phyloP scores from a whole-genome alignment of 2,329 filamentous ascomycete genomes.

The Sphaerulina vaccinii region DNA sequence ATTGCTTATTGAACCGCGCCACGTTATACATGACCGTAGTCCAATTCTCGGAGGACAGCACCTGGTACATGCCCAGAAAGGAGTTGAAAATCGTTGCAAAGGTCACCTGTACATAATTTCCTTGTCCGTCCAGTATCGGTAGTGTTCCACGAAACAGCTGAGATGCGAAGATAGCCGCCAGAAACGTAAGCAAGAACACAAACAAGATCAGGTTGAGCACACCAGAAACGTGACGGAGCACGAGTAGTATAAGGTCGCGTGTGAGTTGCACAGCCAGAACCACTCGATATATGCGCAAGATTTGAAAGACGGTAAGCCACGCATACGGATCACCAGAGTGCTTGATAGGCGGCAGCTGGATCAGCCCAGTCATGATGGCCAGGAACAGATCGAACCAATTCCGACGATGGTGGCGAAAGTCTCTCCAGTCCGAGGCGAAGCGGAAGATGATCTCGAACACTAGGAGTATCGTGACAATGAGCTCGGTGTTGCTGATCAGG shows the following conservation, averaged over 20 bases:
- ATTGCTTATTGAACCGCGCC: constrained; percentile 64
- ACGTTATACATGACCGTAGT: constrained; percentile 81
- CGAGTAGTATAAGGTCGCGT: constrained; percentile 76
- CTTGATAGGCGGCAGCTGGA: constrained; percentile 79
- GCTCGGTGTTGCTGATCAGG: constrained; percentile 72
- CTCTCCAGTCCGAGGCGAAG: constrained; percentile 74
- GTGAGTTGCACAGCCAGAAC: constrained; percentile 88
- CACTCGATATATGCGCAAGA: constrained; percentile 85
- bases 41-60: constrained; percentile 96
- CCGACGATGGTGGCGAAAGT: constrained; percentile 69
- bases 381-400: constrained; percentile 81
- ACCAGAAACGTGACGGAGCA: constrained; percentile 88
- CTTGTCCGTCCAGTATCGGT: constrained; percentile 58
- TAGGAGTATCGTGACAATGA: constrained; percentile 73
- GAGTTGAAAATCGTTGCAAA: constrained; percentile 93
- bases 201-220: constrained; percentile 93
- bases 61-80: constrained; percentile 96
- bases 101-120: constrained; percentile 65
- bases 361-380: constrained; percentile 77
- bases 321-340: constrained; percentile 70
- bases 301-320: constrained; percentile 91
- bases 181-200: constrained; percentile 90
- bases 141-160: constrained; percentile 91
- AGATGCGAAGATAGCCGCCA: constrained; percentile 87
- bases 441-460: constrained; percentile 80